Base-by-base conservation (phyloP, 179 eudicot species). In the Corrigiola litoralis region DNA sequence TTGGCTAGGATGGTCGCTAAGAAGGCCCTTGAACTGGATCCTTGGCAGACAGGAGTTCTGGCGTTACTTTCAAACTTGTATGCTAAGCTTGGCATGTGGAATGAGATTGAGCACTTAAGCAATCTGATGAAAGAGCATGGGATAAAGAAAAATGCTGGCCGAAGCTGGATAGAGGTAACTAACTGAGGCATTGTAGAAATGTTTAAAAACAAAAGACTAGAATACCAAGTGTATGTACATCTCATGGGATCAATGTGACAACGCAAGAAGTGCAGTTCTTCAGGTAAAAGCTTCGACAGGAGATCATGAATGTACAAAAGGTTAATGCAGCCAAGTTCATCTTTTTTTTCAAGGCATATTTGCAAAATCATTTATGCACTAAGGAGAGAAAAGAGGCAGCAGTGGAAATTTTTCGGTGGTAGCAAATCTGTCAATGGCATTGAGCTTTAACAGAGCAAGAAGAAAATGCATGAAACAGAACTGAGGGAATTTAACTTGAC, bases 1-100 rank as follows among this genome's bases (percentile, higher is more conserved):
- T 75, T 81, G 78, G 90, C 88, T 33, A 80, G 72, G 75, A 52
- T 79, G 69, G 90, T 84, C 40, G 85, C 88, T 42, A 75, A 71
- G 68, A 82, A 65, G 77, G 95, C 87, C 21, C 88, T 88, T 54
- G 84, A 84, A 33, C 69, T 87, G 82, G 90, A 86, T 68, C 84
- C 84, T 64, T 62, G 53, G 24, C 81, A 84, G 70, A 73, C 70
- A 17, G 88, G 89, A 41, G 50, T 85, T 41, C 83, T 83, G 64
- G 73, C 82, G 62, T 50, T 90, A 37, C 56, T 85, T 59, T 84
- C 84, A 32, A 87, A 79, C 69, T 69, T 86, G 76, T 90, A 78
- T 76, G 87, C 84, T 27, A 78, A 63, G 67, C 48, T 74, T 72
- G 76, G 81, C 27, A 72, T 87, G 85, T 79, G 88, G 88, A 70